phyloP scores from a whole-genome alignment of 371 early-diverging fungal species.

The Choanephora cucurbitarum region DNA sequence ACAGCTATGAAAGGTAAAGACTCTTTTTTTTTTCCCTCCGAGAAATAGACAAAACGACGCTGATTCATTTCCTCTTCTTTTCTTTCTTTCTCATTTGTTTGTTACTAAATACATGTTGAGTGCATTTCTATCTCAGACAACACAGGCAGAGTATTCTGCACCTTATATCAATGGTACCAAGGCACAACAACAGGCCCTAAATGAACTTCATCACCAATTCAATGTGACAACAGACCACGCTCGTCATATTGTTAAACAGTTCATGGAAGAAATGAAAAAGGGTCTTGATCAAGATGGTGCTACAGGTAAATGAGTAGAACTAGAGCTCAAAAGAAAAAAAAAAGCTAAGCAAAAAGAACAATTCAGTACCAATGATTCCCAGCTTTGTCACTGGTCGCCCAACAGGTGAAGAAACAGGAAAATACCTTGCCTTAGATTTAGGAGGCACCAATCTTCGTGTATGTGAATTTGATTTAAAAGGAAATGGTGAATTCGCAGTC shows the following conservation, averaged over 20 bases:
- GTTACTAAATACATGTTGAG: too few relatives aligned
- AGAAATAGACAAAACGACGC: too few relatives aligned
- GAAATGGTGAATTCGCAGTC: slow-evolving; percentile 60
- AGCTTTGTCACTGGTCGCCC: slow-evolving; percentile 83
- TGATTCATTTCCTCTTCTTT: too few relatives aligned
- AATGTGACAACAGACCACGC: slow-evolving; percentile 55
- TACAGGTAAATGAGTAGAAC: slow-evolving; percentile 27
- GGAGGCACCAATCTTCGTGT: slow-evolving; percentile 95
- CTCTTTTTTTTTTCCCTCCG: too few relatives aligned
- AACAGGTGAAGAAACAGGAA: slow-evolving; percentile 80
- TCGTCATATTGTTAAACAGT: slow-evolving; percentile 60
- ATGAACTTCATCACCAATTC: slow-evolving; percentile 40
- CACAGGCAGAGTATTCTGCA: too few relatives aligned
- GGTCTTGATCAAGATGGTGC: slow-evolving; percentile 69
- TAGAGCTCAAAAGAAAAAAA: background rate
- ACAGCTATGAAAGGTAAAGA: too few relatives aligned
- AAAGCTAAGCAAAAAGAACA: background rate
- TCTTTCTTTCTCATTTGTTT: too few relatives aligned
- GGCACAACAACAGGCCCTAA: too few relatives aligned
- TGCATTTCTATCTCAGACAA: too few relatives aligned
- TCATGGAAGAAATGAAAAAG: slow-evolving; percentile 73
- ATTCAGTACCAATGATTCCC: slow-evolving; percentile 67
- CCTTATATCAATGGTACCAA: too few relatives aligned
- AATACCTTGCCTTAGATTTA: slow-evolving; percentile 87
- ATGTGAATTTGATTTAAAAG: slow-evolving; percentile 76